Evolutionary conservation across 164 flowering plant genomes (phyloP).

Genomic region (Stephania japonica): DNA sequence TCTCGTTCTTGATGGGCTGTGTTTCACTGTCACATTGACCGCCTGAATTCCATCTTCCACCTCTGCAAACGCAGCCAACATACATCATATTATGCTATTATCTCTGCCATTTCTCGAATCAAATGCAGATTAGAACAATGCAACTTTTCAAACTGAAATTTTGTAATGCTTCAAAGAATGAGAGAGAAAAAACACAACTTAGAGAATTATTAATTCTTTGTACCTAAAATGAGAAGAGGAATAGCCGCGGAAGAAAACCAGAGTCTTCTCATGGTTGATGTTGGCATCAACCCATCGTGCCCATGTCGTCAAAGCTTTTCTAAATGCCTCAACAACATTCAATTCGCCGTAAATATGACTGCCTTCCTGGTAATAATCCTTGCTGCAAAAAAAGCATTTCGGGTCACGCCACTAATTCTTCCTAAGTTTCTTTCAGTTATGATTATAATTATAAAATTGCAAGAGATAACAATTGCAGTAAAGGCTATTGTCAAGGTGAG

Average conservation of each 20-base stretch:
- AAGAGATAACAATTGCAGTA: no score
- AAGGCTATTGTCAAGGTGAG: no score
- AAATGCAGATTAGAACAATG: background rate
- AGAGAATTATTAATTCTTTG: background rate
- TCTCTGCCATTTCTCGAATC: background rate
- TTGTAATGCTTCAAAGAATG: background rate
- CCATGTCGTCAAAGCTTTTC: slow-evolving; percentile 48
- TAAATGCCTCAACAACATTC: slow-evolving; percentile 43
- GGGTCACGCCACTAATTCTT: background rate
- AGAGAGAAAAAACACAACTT: background rate
- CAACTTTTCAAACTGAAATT: no score
- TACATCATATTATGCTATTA: background rate
- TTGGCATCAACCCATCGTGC: slow-evolving; percentile 51
- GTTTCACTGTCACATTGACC: slow-evolving; percentile 16
- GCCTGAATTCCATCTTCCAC: slow-evolving; percentile 19
- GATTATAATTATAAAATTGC: background rate
- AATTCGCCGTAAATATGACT: slow-evolving; percentile 38
- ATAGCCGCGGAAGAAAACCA: slow-evolving; percentile 51
- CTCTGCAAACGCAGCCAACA: slow-evolving; percentile 5
- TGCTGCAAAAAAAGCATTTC: slow-evolving; percentile 21
- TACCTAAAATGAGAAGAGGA: slow-evolving; percentile 59
- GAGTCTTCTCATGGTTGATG: slow-evolving; percentile 31
- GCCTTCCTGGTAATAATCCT: slow-evolving; percentile 63
- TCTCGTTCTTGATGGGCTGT: slow-evolving; percentile 14
- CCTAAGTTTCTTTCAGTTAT: background rate